phyloP scores from a whole-genome alignment of 768 basidiomycete species.

The Melanogaster broomeanus region DNA sequence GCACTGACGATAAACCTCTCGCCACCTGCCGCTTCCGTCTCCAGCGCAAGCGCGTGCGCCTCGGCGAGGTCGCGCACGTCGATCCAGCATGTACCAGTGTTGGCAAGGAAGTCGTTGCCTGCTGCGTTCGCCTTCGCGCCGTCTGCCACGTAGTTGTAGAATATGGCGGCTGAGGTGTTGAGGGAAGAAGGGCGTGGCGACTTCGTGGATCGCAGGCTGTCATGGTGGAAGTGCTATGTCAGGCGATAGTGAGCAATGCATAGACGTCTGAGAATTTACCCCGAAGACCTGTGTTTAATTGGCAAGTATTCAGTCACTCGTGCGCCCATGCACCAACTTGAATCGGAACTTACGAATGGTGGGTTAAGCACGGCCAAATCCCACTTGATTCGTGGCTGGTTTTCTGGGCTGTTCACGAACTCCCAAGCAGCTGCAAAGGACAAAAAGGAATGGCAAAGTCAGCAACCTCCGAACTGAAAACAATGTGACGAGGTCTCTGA shows the following conservation, averaged over 20 bases:
- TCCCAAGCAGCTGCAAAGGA: too few species aligned
- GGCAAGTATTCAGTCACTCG: not conserved
- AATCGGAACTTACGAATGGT: conserved; percentile 32
- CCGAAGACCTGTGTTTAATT: too few species aligned
- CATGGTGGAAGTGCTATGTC: not conserved
- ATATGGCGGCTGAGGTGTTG: conserved; percentile 39
- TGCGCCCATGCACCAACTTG: not conserved
- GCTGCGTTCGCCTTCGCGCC: conserved; percentile 16
- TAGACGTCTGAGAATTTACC: too few species aligned
- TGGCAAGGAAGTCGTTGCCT: conserved; percentile 25
- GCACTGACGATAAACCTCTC: too few species aligned
- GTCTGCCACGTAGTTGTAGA: conserved; percentile 36
- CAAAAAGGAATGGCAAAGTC: not conserved
- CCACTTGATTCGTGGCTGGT: conserved; percentile 36
- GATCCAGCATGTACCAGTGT: conserved; percentile 37
- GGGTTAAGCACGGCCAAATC: conserved; percentile 44
- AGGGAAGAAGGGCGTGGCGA: conserved; percentile 35
- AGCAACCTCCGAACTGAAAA: not conserved
- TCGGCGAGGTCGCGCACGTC: conserved; percentile 59
- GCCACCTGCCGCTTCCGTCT: too few species aligned
- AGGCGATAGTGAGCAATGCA: too few species aligned
- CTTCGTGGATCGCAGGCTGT: conserved; percentile 47
- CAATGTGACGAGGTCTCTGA: conserved; percentile 11
- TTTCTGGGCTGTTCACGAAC: conserved; percentile 30
- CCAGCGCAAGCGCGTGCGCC: conserved; percentile 57